These are phyloP conservation scores for Hanseniaspora sp. DNA, from an alignment of 1,139 yeast genomes.

Conservation along the genomic window DNA sequence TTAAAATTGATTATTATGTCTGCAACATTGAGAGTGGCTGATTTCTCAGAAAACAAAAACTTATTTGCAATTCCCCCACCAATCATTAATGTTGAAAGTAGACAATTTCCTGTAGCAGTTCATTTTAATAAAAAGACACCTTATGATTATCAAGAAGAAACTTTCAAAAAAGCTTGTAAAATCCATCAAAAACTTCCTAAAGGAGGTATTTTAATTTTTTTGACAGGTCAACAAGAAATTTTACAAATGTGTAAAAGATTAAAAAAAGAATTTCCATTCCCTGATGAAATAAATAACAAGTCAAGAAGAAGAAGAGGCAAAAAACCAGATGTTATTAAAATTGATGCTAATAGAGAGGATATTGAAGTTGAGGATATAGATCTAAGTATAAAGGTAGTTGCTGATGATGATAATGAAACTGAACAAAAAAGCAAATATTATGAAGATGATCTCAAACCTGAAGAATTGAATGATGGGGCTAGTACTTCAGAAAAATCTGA, in stretches of 20 bases:
- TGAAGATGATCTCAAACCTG: slow-evolving; percentile 23
- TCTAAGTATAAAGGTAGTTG: slow-evolving; percentile 46
- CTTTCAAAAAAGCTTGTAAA: slow-evolving; percentile 71
- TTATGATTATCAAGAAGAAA: slow-evolving; percentile 73
- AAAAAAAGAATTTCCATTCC: slow-evolving; percentile 57
- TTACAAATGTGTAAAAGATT: slow-evolving; percentile 60
- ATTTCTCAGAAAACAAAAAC: slow-evolving; percentile 69
- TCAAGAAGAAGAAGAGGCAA: slow-evolving; percentile 20
- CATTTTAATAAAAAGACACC: slow-evolving; percentile 80
- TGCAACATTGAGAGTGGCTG: slow-evolving; percentile 87
- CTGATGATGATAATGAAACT: slow-evolving; percentile 20
- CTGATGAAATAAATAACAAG: slow-evolving; percentile 26
- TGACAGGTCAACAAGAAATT: slow-evolving; percentile 93
- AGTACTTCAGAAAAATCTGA: slow-evolving; percentile 37
- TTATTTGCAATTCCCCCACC: slow-evolving; percentile 80
- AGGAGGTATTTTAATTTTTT: slow-evolving; percentile 83
- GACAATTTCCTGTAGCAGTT: slow-evolving; percentile 87
- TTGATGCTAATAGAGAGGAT: slow-evolving; percentile 51
- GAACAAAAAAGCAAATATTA: slow-evolving; percentile 8
- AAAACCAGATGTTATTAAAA: slow-evolving; percentile 36
- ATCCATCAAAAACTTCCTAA: slow-evolving; percentile 81
- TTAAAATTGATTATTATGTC: slow-evolving; percentile 75
- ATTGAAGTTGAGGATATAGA: slow-evolving; percentile 84
- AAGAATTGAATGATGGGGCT: slow-evolving; percentile 30
- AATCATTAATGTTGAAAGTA: slow-evolving; percentile 76